Conservation (phyloP, 164 flowering plant genomes). For the Vitis labrusca region DNA sequence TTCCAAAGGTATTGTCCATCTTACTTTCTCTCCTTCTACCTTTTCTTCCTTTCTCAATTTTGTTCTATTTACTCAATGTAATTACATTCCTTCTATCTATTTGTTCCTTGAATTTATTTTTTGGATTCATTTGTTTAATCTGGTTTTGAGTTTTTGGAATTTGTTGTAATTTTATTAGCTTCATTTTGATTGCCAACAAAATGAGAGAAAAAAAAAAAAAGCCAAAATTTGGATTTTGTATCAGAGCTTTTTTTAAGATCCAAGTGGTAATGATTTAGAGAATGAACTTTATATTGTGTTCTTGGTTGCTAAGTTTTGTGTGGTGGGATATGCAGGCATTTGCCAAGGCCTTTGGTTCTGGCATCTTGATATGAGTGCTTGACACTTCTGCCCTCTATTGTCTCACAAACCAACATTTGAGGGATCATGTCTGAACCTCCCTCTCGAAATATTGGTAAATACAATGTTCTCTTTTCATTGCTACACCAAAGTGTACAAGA, state of each 20-base stretch:
- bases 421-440: slow-evolving; percentile 24
- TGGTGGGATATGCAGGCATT: slow-evolving; percentile 16
- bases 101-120: background rate
- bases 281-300: background rate
- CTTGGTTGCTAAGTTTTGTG: background rate
- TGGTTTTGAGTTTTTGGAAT: background rate
- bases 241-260: too few species aligned
- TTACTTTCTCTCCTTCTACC: background rate
- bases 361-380: slow-evolving; percentile 22
- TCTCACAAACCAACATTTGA: background rate
- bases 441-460: slow-evolving; percentile 25
- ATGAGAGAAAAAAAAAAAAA: too few species aligned
- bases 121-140: background rate
- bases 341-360: slow-evolving; percentile 4
- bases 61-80: background rate
- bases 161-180: background rate
- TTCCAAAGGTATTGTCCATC: background rate
- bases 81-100: background rate
- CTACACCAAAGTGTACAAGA: too few species aligned
- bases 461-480: too few species aligned
- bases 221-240: too few species aligned
- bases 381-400: slow-evolving; percentile 15
- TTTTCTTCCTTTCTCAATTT: background rate
- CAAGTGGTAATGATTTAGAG: too few species aligned
- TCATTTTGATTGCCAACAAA: background rate